Evolutionary conservation across 2,329 filamentous ascomycete species (phyloP).

Genomic region (Fusarium floridanum): DNA sequence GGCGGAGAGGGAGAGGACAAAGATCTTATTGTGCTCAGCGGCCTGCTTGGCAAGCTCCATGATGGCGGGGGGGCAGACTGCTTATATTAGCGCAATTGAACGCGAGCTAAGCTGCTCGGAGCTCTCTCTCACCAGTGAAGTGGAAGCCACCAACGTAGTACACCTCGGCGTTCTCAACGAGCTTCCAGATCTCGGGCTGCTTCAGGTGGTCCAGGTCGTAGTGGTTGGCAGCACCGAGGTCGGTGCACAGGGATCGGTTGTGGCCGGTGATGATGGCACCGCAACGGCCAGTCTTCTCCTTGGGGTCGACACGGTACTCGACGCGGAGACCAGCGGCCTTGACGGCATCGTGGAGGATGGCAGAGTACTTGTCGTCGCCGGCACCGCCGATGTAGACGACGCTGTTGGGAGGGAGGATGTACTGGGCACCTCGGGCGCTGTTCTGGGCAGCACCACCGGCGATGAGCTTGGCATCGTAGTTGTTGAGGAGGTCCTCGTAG

Average conservation of each 20-base stretch:
- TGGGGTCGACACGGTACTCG: conserved; percentile 92
- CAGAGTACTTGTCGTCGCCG: conserved; percentile 95
- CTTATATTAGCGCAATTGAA: conserved; percentile 17
- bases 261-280: conserved; percentile 97
- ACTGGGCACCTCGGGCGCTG: conserved; percentile 95
- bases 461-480: conserved; percentile 93
- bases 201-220: conserved; percentile 96
- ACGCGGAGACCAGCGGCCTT: conserved; percentile 89
- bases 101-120: neutral
- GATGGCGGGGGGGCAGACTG: conserved; percentile 90
- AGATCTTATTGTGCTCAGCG: conserved; percentile 88
- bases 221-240: conserved; percentile 95
- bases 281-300: conserved; percentile 89
- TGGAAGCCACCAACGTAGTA: conserved; percentile 98
- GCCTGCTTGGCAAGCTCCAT: conserved; percentile 92
- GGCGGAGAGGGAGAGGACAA: conserved; percentile 91
- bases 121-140: conserved; percentile 73
- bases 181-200: conserved; percentile 89
- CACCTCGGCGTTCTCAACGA: conserved; percentile 88
- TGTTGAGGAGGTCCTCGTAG: conserved; percentile 93
- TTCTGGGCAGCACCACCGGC: conserved; percentile 98
- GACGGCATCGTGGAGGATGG: conserved; percentile 87
- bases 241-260: conserved; percentile 94
- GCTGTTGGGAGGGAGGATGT: conserved; percentile 90
- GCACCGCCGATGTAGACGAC: conserved; percentile 95